Evolutionary conservation across 2,329 filamentous ascomycete species (phyloP).

Genomic region (Fusarium tricinctum): DNA sequence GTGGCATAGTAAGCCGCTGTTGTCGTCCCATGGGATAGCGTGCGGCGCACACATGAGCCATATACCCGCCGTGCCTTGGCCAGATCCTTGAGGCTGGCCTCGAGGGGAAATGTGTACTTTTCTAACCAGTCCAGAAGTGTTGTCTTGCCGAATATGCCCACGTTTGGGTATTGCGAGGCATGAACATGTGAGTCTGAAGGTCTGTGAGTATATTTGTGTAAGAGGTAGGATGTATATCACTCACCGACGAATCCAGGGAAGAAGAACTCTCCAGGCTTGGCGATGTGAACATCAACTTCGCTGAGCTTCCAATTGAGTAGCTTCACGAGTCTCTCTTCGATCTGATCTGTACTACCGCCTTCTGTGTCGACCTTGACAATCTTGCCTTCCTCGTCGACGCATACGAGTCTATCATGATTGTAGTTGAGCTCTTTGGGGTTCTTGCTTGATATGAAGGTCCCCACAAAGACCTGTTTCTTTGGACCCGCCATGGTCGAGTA

Average conservation of each 20-base stretch:
- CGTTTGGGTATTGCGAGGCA: slow-evolving; percentile 94
- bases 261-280: slow-evolving; percentile 75
- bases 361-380: slow-evolving; percentile 64
- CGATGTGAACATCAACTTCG: slow-evolving; percentile 56
- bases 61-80: slow-evolving; percentile 79
- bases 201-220: slow-evolving; percentile 24
- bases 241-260: slow-evolving; percentile 86
- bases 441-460: slow-evolving; percentile 69
- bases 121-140: slow-evolving; percentile 95
- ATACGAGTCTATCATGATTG: slow-evolving; percentile 64
- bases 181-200: slow-evolving; percentile 90
- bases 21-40: slow-evolving; percentile 90
- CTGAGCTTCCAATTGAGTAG: slow-evolving; percentile 61
- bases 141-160: slow-evolving; percentile 91
- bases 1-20: slow-evolving; percentile 97
- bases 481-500: slow-evolving; percentile 29
- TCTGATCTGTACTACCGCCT: slow-evolving; percentile 51
- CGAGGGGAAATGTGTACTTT: slow-evolving; percentile 94
- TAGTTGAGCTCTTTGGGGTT: slow-evolving; percentile 64
- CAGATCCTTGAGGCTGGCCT: slow-evolving; percentile 78
- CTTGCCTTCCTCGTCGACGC: slow-evolving; percentile 63
- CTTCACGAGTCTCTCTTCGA: slow-evolving; percentile 54
- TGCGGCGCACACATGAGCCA: slow-evolving; percentile 80
- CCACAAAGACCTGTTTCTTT: slow-evolving; percentile 64
- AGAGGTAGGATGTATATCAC: slow-evolving; percentile 35